A percentile compares a stretch with the other conserved stretches of the same genome.
Evolutionary conservation across 2,329 filamentous ascomycete genomes (phyloP).

Genomic region (Achaetomium macrosporum): DNA sequence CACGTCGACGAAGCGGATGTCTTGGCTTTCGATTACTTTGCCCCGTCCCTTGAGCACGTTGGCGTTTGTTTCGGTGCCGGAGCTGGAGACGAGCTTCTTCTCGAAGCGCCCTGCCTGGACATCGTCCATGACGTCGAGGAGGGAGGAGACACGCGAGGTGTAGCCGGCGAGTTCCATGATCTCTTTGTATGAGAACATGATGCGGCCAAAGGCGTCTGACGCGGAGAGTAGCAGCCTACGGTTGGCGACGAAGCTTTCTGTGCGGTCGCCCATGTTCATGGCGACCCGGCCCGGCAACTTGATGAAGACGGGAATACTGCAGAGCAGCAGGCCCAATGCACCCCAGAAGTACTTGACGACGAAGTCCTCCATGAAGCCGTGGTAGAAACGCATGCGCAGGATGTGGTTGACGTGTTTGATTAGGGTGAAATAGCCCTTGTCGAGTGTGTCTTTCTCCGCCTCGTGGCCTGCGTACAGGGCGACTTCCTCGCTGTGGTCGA

Average conservation of each 20-base stretch:
- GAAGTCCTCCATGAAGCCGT: conserved; percentile 99
- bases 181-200: conserved; percentile 98
- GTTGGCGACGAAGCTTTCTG: conserved; percentile 85
- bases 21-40: conserved; percentile 70
- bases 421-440: conserved; percentile 97
- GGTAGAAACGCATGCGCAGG: conserved; percentile 81
- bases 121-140: conserved; percentile 92
- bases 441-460: conserved; percentile 90
- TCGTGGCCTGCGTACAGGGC: conserved; percentile 88
- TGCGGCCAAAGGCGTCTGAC: conserved; percentile 88
- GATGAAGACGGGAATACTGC: conserved; percentile 93
- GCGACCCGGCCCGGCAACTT: conserved; percentile 69
- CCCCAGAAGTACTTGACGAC: conserved; percentile 99
- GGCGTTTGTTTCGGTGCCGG: conserved; percentile 73
- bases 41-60: conserved; percentile 78
- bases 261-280: conserved; percentile 63
- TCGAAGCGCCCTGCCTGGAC: conserved; percentile 86
- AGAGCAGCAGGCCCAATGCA: conserved; percentile 81
- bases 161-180: conserved; percentile 94
- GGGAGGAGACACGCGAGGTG: conserved; percentile 82
- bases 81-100: conserved; percentile 92
- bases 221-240: conserved; percentile 84
- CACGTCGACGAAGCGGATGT: conserved; percentile 82
- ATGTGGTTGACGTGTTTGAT: conserved; percentile 99
- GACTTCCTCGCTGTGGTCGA: conserved; percentile 93